Conservation (phyloP, 2,329 filamentous ascomycete genomes). For the Diaporthe ampelina region DNA sequence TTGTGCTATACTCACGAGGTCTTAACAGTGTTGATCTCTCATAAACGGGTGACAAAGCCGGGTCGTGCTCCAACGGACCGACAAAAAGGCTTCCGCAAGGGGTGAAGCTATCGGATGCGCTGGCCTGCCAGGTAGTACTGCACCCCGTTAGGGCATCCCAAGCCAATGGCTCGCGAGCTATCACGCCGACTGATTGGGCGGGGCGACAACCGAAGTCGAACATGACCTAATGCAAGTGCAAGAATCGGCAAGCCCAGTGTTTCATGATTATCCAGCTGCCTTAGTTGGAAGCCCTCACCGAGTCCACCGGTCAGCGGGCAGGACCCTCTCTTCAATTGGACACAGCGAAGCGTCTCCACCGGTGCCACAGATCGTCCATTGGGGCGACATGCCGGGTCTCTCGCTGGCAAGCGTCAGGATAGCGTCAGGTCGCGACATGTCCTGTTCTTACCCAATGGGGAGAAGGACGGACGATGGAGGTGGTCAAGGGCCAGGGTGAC, state of each 20-base stretch:
- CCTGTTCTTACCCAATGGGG: background rate
- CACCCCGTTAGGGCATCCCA: background rate
- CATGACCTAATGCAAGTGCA: background rate
- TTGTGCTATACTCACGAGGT: background rate
- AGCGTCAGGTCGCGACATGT: conserved; percentile 13
- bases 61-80: background rate
- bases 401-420: conserved; percentile 8
- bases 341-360: background rate
- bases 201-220: background rate
- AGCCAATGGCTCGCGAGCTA: background rate
- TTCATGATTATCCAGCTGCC: conserved; percentile 20
- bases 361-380: background rate
- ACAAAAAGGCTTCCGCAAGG: background rate
- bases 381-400: background rate
- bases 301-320: background rate
- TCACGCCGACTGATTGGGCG: background rate
- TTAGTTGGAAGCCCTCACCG: conserved; percentile 26
- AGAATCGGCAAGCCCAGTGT: background rate
- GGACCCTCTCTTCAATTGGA: background rate
- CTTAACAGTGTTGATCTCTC: too few relatives aligned
- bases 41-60: too few relatives aligned
- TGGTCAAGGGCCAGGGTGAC: background rate
- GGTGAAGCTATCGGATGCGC: background rate
- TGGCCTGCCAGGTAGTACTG: background rate
- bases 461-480: background rate